Evolutionary conservation across 495 filamentous ascomycete genomes (phyloP).

Genomic region (Lasiosphaeria ovina): DNA sequence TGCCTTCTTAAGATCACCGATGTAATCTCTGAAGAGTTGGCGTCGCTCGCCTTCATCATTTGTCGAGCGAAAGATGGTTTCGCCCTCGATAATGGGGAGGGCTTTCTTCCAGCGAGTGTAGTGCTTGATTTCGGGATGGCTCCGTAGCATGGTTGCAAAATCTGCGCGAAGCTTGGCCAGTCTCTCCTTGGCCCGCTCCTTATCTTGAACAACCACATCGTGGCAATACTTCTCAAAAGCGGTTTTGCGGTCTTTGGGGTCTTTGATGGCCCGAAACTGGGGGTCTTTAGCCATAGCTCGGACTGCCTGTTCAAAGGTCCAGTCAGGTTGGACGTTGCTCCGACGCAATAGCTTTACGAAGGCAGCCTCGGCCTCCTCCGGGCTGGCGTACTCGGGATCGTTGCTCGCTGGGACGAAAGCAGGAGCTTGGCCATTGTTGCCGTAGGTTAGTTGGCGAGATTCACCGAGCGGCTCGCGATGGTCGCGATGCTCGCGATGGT

Average conservation of each 20-base stretch:
- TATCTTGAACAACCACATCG: conserved; percentile 88
- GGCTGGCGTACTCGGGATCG: conserved; percentile 79
- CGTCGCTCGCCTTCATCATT: conserved; percentile 85
- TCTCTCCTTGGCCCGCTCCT: conserved; percentile 91
- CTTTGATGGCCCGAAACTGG: conserved; percentile 89
- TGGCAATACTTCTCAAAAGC: conserved; percentile 95
- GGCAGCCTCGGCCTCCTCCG: conserved; percentile 90
- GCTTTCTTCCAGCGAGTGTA: conserved; percentile 98
- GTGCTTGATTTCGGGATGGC: conserved; percentile 95
- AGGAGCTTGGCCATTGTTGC: conserved; percentile 62
- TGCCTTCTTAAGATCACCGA: conserved; percentile 74
- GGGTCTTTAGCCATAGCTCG: conserved; percentile 87
- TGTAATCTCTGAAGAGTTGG: conserved; percentile 93
- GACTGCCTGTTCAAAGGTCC: conserved; percentile 90
- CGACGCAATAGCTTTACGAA: conserved; percentile 89
- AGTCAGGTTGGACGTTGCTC: conserved; percentile 81
- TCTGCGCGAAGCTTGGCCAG: conserved; percentile 89
- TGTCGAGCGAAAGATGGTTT: conserved; percentile 91
- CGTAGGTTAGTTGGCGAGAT: conserved; percentile 68
- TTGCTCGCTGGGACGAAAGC: conserved; percentile 60
- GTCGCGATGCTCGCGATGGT: conserved; percentile 33
- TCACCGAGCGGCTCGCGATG: conserved; percentile 56
- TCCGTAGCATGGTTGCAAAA: conserved; percentile 93
- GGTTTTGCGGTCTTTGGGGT: conserved; percentile 85
- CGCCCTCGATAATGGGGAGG: conserved; percentile 88